Base-by-base conservation (phyloP, 768 basidiomycete genomes). In the Boletus vinaceobasis region DNA sequence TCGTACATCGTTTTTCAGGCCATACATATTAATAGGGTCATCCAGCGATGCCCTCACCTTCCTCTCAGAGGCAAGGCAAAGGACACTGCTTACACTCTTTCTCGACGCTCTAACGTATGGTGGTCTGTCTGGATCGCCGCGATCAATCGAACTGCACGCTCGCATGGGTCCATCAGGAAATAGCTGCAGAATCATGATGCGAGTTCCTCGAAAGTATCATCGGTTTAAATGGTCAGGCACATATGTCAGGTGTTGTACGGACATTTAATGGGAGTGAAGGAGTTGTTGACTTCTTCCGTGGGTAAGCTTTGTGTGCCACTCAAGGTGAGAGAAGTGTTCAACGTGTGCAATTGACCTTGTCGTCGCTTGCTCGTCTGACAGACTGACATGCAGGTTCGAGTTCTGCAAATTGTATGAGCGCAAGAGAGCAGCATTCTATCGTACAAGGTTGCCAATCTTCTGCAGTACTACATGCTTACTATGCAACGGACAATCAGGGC, bases 151-250 rank as follows among this genome's bases (percentile, higher is more conserved):
- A 68, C 78, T 99, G 3, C 97, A 99, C n/a, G n/a, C n/a, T n/a
- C n/a, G 96, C 95, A 0, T 98, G 96, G 96, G 86, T 98, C 1
- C 96, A 99, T 71, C 96, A 98, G 58, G 83, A 88, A 0, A 93
- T 97, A 56, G 97, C 97, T 1, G 90, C 90, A 1, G 97, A 99
- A n/a, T n/a, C n/a, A n/a, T n/a, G n/a, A 65, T 87, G 87, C 42
- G 97, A 98, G 73, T 94, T 95, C 63, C 78, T 99, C 21, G 94
- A 98, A 64, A 78, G 84, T 33, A 70, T 98, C 26, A 98, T 98
- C 58, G 88, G 82, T 7, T 63, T 93, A 46, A 77, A 73, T 48
- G 77, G 74, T 37, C 60, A 58, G 27, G 33, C 32, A 0, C 72
- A 87, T 65, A 87, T 94, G 93, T 85, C 94, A 55, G 82, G 96